phyloP scores from a whole-genome alignment of 1,139 yeast genomes.

The Candida sanyaensis region DNA sequence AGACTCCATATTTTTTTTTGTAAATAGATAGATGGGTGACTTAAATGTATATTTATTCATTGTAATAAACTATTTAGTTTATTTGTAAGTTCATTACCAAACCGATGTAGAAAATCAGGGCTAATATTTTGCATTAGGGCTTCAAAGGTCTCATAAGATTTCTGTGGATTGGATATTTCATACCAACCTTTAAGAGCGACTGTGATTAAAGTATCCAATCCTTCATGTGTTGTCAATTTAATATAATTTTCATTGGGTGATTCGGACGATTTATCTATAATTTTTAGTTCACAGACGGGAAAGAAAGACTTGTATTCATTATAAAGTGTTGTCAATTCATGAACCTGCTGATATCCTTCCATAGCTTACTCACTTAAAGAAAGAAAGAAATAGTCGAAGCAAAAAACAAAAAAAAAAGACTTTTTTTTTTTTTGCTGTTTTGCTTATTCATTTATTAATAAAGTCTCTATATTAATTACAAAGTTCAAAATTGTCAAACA shows the following conservation, averaged over 20 bases:
- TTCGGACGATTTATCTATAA: not conserved
- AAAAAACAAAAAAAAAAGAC: too few species aligned
- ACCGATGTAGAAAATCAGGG: conserved; percentile 28
- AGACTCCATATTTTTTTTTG: not conserved
- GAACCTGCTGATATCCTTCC: conserved; percentile 18
- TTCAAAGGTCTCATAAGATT: conserved; percentile 44
- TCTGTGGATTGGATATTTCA: conserved; percentile 12
- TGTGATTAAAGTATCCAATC: conserved; percentile 20
- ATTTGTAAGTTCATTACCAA: conserved; percentile 28
- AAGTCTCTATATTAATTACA: not conserved
- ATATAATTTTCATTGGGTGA: conserved; percentile 8
- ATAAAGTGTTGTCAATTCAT: conserved; percentile 27
- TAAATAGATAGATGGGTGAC: conserved; percentile 1
- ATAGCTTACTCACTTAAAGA: conserved; percentile 11
- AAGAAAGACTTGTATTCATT: conserved; percentile 33
- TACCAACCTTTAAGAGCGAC: conserved; percentile 42
- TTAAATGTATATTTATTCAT: conserved; percentile 3
- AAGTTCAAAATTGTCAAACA: too few species aligned
- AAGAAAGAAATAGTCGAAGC: too few species aligned
- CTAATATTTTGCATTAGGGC: conserved; percentile 43
- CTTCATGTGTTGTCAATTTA: conserved; percentile 19
- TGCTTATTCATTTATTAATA: too few species aligned
- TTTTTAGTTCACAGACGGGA: conserved; percentile 20
- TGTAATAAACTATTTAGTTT: conserved; percentile 21
- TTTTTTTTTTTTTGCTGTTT: too few species aligned